Evolutionary conservation across 768 basidiomycete species (phyloP).

Genomic region (Mycena polygramma): DNA sequence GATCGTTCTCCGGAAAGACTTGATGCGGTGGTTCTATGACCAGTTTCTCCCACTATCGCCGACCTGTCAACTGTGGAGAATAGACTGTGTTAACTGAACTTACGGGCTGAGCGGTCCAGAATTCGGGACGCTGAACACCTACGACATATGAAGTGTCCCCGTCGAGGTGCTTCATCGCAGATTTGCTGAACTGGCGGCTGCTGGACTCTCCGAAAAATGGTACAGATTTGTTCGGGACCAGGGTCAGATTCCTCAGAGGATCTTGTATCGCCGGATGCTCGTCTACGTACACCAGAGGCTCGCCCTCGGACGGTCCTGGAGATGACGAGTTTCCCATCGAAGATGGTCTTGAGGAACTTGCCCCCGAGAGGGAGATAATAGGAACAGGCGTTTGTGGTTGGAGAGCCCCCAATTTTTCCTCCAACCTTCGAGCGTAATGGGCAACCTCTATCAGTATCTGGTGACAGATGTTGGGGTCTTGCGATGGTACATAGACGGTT

Average conservation of each 20-base stretch:
- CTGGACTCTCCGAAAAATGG: conserved; percentile 10
- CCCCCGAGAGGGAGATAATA: not conserved
- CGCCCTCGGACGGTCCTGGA: too few species aligned
- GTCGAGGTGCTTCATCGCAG: not conserved
- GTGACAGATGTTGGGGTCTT: conserved; percentile 4
- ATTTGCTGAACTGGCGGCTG: conserved; percentile 6
- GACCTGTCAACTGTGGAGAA: too few species aligned
- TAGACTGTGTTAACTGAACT: too few species aligned
- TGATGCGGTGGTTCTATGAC: too few species aligned
- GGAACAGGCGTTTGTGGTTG: not conserved
- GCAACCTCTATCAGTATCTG: conserved; percentile 21
- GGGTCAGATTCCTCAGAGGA: not conserved
- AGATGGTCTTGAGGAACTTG: not conserved
- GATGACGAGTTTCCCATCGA: not conserved
- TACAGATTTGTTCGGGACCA: not conserved
- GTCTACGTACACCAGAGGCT: not conserved
- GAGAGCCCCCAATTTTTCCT: conserved; percentile 1
- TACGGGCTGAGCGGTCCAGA: conserved; percentile 9
- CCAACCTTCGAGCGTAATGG: conserved; percentile 21
- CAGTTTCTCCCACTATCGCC: too few species aligned
- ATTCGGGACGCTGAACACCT: conserved; percentile 15
- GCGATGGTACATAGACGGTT: conserved; percentile 9
- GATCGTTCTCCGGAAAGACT: too few species aligned
- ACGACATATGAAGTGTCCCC: not conserved
- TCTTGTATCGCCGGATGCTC: not conserved